A percentile compares a stretch with the other conserved stretches of the same genome.
Conservation (phyloP, 2,329 filamentous ascomycete genomes). For the Sclerotinia subarctica region DNA sequence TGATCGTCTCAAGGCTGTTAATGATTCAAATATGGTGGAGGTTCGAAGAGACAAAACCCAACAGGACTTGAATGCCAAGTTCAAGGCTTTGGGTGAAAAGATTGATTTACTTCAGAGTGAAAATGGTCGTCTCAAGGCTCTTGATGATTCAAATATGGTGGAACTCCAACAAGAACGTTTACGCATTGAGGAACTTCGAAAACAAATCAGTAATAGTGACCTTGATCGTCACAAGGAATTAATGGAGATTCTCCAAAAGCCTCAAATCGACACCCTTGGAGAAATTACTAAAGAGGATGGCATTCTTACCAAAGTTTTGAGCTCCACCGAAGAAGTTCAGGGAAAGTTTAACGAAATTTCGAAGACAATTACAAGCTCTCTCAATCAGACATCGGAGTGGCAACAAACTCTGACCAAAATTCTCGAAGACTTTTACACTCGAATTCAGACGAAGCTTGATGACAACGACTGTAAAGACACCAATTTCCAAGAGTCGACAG, state of each 20-base stretch:
- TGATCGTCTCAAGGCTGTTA: neutral
- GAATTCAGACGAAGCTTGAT: slow-evolving; percentile 26
- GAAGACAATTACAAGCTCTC: slow-evolving; percentile 23
- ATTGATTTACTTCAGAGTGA: neutral
- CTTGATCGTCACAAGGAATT: slow-evolving; percentile 26
- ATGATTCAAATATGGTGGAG: neutral
- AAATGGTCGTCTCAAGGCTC: neutral
- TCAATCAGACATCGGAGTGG: slow-evolving; percentile 22
- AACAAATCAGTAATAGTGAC: neutral
- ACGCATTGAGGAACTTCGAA: neutral
- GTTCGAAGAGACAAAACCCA: neutral
- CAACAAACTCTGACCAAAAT: slow-evolving; percentile 26
- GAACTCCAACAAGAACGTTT: neutral
- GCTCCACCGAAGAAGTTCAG: slow-evolving; percentile 26
- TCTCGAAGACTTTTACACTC: slow-evolving; percentile 31
- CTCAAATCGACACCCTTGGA: slow-evolving; percentile 23
- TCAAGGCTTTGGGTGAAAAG: neutral
- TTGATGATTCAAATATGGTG: neutral
- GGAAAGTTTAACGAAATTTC: slow-evolving; percentile 35
- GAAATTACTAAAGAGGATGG: slow-evolving; percentile 30
- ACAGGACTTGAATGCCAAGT: neutral
- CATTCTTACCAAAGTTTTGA: slow-evolving; percentile 26
- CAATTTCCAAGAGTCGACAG: slow-evolving; percentile 23
- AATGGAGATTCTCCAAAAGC: slow-evolving; percentile 27
- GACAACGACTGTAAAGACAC: slow-evolving; percentile 14